These are phyloP conservation scores for Cercospora sesami DNA, from an alignment of 2,329 filamentous ascomycete genomes.

Conservation along the genomic window DNA sequence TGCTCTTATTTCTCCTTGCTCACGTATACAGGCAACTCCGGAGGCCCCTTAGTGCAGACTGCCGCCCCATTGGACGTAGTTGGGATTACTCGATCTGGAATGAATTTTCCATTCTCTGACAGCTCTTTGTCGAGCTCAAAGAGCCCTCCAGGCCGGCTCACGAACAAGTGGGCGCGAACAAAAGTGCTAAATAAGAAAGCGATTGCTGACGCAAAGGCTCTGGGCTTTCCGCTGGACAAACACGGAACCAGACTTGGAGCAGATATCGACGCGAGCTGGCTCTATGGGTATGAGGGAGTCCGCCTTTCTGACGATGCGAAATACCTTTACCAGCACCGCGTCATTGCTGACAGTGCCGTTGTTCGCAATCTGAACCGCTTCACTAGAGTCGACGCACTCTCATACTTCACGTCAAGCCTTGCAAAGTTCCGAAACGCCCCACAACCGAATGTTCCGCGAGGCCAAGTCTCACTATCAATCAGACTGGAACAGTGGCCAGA, in stretches of 20 bases:
- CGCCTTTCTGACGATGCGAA: background rate
- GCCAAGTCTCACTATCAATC: background rate
- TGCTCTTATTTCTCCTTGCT: background rate
- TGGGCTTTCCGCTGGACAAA: background rate
- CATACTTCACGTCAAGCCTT: background rate
- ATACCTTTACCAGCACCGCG: background rate
- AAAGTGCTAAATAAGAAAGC: background rate
- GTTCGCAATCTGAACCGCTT: background rate
- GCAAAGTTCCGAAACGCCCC: background rate
- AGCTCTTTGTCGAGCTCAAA: background rate
- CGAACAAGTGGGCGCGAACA: background rate
- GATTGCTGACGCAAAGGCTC: background rate
- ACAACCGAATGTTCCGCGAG: background rate
- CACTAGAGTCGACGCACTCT: background rate
- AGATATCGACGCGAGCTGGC: background rate
- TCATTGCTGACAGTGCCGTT: background rate
- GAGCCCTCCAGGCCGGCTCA: background rate
- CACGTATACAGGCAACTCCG: background rate
- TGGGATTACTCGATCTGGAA: background rate
- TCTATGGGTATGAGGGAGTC: background rate
- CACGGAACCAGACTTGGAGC: background rate
- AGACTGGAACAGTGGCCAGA: too few relatives aligned
- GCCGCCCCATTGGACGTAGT: too few relatives aligned
- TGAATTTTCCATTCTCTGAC: background rate
- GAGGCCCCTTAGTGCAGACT: background rate